Percentiles rank a stretch among this genome's conserved stretches.
Evolutionary conservation across 768 basidiomycete species (phyloP).

Genomic region (Suillus discolor): DNA sequence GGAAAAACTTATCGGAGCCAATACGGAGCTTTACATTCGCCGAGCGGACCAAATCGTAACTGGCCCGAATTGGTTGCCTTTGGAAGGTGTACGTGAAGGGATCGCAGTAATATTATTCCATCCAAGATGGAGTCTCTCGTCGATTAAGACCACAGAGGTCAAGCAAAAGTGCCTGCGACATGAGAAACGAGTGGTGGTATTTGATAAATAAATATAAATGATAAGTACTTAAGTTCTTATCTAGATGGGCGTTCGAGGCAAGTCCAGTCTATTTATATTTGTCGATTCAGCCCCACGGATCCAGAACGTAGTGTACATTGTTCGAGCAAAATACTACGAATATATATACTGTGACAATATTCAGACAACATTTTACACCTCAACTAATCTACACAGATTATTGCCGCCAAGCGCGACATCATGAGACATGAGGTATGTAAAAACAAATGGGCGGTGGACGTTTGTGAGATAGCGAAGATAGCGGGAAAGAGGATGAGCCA

Average conservation of each 20-base stretch:
- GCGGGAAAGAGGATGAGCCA: background rate
- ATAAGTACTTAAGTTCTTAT: background rate
- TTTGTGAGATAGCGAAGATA: constrained; percentile 1
- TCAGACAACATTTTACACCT: background rate
- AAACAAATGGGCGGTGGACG: background rate
- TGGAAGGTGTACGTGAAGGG: too few species aligned
- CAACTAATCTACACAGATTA: background rate
- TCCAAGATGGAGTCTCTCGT: too few species aligned
- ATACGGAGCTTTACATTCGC: too few species aligned
- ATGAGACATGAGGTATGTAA: background rate
- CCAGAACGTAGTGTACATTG: background rate
- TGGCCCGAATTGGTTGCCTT: background rate
- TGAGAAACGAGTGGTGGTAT: too few species aligned
- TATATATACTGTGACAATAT: background rate
- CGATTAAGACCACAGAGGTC: too few species aligned
- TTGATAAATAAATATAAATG: background rate
- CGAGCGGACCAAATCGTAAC: background rate
- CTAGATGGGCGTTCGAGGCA: background rate
- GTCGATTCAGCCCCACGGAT: background rate
- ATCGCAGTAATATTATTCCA: too few species aligned
- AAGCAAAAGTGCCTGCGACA: too few species aligned
- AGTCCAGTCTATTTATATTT: background rate
- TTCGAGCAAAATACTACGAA: background rate
- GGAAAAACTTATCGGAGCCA: too few species aligned
- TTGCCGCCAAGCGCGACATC: background rate